Conservation (phyloP, 208 protist genomes). For the Trypanosoma platydactyli region DNA sequence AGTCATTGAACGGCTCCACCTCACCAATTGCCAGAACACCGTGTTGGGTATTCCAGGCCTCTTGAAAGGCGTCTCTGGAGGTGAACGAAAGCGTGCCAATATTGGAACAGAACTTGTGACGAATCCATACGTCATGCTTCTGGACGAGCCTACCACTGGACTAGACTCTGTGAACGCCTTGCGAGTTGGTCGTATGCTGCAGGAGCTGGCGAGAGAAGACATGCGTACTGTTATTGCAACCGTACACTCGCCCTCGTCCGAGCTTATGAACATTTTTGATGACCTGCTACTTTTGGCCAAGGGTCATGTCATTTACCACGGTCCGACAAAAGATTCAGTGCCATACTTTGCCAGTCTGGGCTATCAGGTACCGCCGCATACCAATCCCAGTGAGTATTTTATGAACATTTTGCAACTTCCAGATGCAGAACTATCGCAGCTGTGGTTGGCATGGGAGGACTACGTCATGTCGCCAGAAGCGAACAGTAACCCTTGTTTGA, state of each 20-base stretch:
- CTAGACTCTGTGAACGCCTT: conserved; percentile 85
- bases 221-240: conserved; percentile 87
- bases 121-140: conserved; percentile 85
- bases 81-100: conserved; percentile 85
- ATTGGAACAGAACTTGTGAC: conserved; percentile 90
- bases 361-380: conserved; percentile 33
- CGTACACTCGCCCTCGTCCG: conserved; percentile 89
- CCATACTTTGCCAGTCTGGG: conserved; percentile 43
- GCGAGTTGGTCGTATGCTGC: conserved; percentile 74
- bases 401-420: conserved; percentile 58
- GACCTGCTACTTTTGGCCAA: conserved; percentile 81
- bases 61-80: conserved; percentile 83
- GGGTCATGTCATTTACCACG: conserved; percentile 83
- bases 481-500: conserved; percentile 51
- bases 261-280: conserved; percentile 86
- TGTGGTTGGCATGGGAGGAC: conserved; percentile 72
- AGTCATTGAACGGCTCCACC: conserved; percentile 67
- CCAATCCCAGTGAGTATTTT: conserved; percentile 80
- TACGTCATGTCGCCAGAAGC: conserved; percentile 67
- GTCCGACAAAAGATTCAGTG: conserved; percentile 54
- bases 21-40: conserved; percentile 75
- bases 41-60: conserved; percentile 67
- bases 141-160: conserved; percentile 90
- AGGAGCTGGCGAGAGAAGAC: conserved; percentile 68
- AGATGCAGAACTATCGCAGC: conserved; percentile 41